Conservation (phyloP, 2,329 filamentous ascomycete genomes). For the Hymenoscyphus albidus region DNA sequence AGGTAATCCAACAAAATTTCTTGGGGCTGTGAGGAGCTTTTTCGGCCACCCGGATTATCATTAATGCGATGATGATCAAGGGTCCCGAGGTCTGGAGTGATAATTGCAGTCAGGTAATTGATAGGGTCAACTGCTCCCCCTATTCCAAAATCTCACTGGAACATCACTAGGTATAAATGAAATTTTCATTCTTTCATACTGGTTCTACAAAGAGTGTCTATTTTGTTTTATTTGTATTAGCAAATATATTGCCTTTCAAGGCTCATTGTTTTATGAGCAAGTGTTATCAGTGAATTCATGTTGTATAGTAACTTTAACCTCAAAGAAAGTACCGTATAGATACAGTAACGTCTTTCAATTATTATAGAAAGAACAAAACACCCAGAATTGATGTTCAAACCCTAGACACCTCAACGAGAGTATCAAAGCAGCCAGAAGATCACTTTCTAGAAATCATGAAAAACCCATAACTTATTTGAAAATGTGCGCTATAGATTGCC, state of each 20-base stretch:
- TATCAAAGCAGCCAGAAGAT: not conserved
- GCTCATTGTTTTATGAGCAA: too few relatives aligned
- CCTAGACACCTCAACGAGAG: not conserved
- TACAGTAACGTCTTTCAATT: too few relatives aligned
- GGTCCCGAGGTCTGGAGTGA: not conserved
- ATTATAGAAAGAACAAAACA: too few relatives aligned
- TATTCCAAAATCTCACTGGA: not conserved
- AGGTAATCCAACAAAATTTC: not conserved
- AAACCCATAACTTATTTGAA: not conserved
- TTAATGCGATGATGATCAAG: not conserved
- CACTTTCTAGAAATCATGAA: not conserved
- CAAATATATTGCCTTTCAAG: too few relatives aligned
- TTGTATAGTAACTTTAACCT: too few relatives aligned
- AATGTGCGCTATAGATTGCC: not conserved
- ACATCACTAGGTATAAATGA: not conserved
- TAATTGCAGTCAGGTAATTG: not conserved
- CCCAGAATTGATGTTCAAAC: too few relatives aligned
- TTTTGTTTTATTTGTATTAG: not conserved
- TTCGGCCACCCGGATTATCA: not conserved
- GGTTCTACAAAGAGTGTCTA: not conserved
- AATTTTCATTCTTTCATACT: not conserved
- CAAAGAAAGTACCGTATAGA: too few relatives aligned
- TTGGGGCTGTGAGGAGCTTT: not conserved
- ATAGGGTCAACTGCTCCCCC: not conserved
- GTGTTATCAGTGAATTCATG: too few relatives aligned